Base-by-base conservation (phyloP, 1,284 basidiomycete species). In the Malassezia psittaci region DNA sequence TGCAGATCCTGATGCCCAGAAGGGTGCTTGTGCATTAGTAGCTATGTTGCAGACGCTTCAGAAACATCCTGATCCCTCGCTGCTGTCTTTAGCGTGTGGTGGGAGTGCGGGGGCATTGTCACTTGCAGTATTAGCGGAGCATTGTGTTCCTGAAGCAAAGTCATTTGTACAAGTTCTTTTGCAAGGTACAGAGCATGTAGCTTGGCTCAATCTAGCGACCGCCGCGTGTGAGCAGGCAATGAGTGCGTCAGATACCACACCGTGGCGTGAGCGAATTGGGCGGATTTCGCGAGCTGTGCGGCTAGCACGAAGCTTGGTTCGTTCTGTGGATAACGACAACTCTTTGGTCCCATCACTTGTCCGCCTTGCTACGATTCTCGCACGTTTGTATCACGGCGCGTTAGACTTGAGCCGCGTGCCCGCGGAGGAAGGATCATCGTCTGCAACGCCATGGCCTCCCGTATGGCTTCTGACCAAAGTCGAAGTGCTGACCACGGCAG, bases 361-460 rank as follows among this genome's bases (percentile, higher is more conserved):
- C 9, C 18, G 13, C 11, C 19, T 54, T 21, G 52, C 37, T 15
- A 15, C 46, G 37, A 18, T 19, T 15, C 19, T 48, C 12, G 45
- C 45, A 11, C 7, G 37, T 7, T 24, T 40, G 36, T 57, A 57
- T 40, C 41, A 51, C 19, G 35, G 32, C 38, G 36, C 19, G 43
- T 45, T 56, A 8, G n/a, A n/a, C 4, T n/a, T 19, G 9, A 40
- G 18, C 18, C 48, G 19, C 33, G 44, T 51, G 13, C 49, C 49
- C 7, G 34, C 19, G 2, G 48, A 41, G 9, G 54, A 51, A 35
- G 54, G 39, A 18, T 51, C 48, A 9, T 56, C 49, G 35, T 51
- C 54, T 19, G 54, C 54, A 8, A 39, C 24, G 5, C 54, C 54
- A 21, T 56, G 54, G 54, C 54, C 54, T 3, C 16, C 29, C 1